A percentile compares a stretch with the other conserved stretches of the same genome.
phyloP scores from a whole-genome alignment of 805 yeast genomes.

The Cephaloascus albidus region DNA sequence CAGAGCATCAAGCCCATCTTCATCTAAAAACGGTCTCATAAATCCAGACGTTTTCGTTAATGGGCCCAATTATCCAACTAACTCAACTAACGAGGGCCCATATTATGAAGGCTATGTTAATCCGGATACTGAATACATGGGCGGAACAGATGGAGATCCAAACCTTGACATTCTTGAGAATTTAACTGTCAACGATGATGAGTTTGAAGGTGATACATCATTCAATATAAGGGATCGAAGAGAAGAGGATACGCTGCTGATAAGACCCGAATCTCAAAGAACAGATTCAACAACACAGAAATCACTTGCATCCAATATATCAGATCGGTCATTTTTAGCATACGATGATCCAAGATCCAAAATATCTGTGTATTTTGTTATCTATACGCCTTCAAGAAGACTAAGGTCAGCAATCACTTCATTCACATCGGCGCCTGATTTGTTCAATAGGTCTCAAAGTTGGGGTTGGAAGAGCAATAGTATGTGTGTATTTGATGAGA shows the following conservation, averaged over 20 bases:
- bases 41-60: constrained; percentile 25
- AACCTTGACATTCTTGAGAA: not conserved
- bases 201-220: not conserved
- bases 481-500: constrained; percentile 41
- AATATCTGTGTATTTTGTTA: constrained; percentile 41
- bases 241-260: not conserved
- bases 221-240: not conserved
- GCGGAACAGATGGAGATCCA: not conserved
- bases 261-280: not conserved
- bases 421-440: constrained; percentile 46
- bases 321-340: constrained; percentile 17
- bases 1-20: constrained; percentile 28
- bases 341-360: constrained; percentile 38
- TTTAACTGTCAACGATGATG: not conserved
- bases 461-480: constrained; percentile 58
- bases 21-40: constrained; percentile 27
- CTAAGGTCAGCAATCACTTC: constrained; percentile 37
- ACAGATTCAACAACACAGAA: not conserved
- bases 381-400: constrained; percentile 43
- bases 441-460: constrained; percentile 42
- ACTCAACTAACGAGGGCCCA: not conserved
- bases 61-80: not conserved
- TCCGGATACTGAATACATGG: not conserved
- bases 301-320: constrained; percentile 1
- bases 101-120: not conserved